Conservation (phyloP, 345 rosid species). For the Pistacia atlantica region DNA sequence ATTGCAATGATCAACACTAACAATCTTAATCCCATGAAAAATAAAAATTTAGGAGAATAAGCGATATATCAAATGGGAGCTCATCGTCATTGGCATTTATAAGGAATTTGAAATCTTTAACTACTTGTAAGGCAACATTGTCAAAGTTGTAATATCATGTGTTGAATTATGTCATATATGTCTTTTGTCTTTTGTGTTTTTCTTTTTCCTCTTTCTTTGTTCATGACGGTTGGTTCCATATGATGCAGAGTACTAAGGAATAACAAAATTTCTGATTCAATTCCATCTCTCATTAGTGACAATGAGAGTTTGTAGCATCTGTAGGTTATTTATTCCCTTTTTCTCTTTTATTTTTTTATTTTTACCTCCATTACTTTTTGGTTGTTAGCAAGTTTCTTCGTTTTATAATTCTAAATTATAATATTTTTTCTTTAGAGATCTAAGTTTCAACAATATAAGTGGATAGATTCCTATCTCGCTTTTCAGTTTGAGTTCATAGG, state of each 20-base stretch:
- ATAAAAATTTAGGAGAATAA: too few species aligned
- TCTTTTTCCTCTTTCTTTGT: background rate
- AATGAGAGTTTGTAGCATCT: too few species aligned
- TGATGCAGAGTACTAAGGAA: background rate
- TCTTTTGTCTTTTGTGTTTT: background rate
- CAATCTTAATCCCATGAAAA: too few species aligned
- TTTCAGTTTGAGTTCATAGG: constrained; percentile 10
- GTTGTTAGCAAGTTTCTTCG: background rate
- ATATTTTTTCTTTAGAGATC: constrained; percentile 42
- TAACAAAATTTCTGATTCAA: too few species aligned
- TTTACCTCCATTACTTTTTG: too few species aligned
- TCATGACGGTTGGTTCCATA: background rate
- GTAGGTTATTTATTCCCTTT: too few species aligned
- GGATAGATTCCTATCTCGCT: too few species aligned
- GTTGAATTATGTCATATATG: background rate
- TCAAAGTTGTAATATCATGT: background rate
- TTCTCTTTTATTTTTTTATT: too few species aligned
- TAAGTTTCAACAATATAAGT: background rate
- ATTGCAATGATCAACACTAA: too few species aligned
- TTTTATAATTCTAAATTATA: background rate
- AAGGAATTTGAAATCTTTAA: background rate
- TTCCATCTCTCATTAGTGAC: too few species aligned
- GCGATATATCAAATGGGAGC: too few species aligned
- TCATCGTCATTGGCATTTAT: too few species aligned
- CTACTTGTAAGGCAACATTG: background rate